A percentile compares a stretch with the other conserved stretches of the same genome.
phyloP scores from a whole-genome alignment of 2,329 filamentous ascomycete genomes.

The Exophiala alcalophila region DNA sequence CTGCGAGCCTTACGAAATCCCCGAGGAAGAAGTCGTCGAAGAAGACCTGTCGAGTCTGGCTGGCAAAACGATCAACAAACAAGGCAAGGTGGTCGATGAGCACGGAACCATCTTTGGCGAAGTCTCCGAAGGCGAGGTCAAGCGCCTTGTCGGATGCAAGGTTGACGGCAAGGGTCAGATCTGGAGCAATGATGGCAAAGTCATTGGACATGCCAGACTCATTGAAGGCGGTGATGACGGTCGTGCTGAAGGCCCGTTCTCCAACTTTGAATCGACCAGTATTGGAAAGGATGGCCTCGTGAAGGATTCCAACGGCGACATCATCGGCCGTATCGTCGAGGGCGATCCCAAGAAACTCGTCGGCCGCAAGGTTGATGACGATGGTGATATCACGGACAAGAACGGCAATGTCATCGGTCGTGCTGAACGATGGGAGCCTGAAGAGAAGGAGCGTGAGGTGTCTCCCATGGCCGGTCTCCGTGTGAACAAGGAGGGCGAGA shows the following conservation, averaged over 20 bases:
- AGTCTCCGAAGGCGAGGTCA: conserved; percentile 56
- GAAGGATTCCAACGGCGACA: conserved; percentile 50
- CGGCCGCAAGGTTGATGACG: conserved; percentile 64
- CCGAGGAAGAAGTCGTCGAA: conserved; percentile 45
- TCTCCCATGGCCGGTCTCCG: conserved; percentile 58
- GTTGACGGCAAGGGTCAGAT: conserved; percentile 62
- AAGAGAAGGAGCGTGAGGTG: conserved; percentile 53
- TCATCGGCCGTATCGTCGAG: conserved; percentile 60
- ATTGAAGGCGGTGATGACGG: conserved; percentile 48
- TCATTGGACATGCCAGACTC: conserved; percentile 59
- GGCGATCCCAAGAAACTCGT: conserved; percentile 63
- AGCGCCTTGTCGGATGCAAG: conserved; percentile 58
- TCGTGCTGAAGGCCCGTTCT: conserved; percentile 51
- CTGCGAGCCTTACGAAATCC: conserved; percentile 54
- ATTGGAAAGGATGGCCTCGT: conserved; percentile 59
- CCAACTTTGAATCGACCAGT: conserved; percentile 56
- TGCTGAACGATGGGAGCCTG: conserved; percentile 66
- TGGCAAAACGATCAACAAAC: conserved; percentile 63
- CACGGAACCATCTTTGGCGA: conserved; percentile 58
- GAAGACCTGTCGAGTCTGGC: conserved; percentile 59
- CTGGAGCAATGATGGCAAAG: conserved; percentile 61
- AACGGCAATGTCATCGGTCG: conserved; percentile 65
- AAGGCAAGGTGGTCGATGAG: conserved; percentile 59
- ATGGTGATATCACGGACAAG: conserved; percentile 66
- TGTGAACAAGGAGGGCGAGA: conserved; percentile 52